Base-by-base conservation (phyloP, 805 yeast genomes). In the Lipomyces oligophaga region DNA sequence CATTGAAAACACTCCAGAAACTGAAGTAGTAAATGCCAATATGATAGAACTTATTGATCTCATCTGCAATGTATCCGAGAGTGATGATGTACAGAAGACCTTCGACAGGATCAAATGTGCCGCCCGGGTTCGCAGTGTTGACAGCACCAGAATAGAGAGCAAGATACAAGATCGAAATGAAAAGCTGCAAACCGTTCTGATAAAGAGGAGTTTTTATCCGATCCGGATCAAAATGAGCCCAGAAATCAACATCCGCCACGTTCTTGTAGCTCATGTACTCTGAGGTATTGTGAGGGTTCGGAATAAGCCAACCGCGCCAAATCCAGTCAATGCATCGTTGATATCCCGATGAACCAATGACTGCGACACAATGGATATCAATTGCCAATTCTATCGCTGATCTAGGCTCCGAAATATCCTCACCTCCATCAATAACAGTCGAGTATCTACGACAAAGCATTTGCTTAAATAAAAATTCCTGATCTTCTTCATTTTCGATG, bases 271-370 rank as follows among this genome's bases (percentile, higher is more conserved):
- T 60, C 21, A 78, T 80, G 58, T 83, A 87, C 13, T 80, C 78
- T 20, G 76, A 73, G 4, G 93, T 85, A 60, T 85, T 86, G 11
- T 63, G 64, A 10, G 80, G 77, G 19, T 83, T 76, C 65, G 86
- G 95, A 41, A 84, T 74, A 52, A 87, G 84, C 95, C 95, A 85
- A 24, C 96, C 96, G 46, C 89, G 71, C 96, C 96, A 87, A 39
- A 87, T 65, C 95, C 95, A 87, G 56, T 81, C 79, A 59, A 86
- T 75, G 67, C 95, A 85, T 43, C 95, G 69, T 65, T 87, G 95
- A 63, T 79, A 87, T 0, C 95, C 96, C 6, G 82, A 69, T 0
- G 94, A 78, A 1, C 87, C 81, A 58, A 88, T 85, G 15, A 86
- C 81, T 19, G 75, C 73, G 6, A 89, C 80, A 8, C 84, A 77